phyloP scores from a whole-genome alignment of 345 rosid species.

The Combretum micranthum region DNA sequence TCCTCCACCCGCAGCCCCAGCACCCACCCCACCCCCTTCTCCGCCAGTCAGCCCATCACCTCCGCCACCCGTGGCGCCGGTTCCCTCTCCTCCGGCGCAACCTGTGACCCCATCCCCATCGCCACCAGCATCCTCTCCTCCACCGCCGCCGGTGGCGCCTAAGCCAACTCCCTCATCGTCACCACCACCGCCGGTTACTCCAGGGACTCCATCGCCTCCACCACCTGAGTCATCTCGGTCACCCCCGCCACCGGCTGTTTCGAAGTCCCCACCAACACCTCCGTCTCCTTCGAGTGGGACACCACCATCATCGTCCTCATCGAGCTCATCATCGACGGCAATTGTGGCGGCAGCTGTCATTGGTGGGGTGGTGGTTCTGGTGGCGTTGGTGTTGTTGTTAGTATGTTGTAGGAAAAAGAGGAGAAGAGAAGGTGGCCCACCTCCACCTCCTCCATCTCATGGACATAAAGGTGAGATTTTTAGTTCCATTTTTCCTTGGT shows the following conservation, averaged over 20 bases:
- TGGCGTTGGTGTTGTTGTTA: constrained; percentile 32
- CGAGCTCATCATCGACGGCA: constrained; percentile 31
- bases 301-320: constrained; percentile 20
- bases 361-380: constrained; percentile 44
- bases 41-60: constrained; percentile 26
- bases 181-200: constrained; percentile 29
- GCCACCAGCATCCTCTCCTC: constrained; percentile 9
- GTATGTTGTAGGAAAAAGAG: constrained; percentile 49
- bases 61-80: constrained; percentile 15
- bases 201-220: constrained; percentile 27
- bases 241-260: constrained; percentile 9
- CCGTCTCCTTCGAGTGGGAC: constrained; percentile 13
- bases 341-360: constrained; percentile 52
- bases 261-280: constrained; percentile 16
- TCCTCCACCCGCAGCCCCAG: constrained; percentile 29
- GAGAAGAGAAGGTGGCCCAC: constrained; percentile 26
- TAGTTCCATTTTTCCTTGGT: background rate
- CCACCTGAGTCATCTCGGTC: constrained; percentile 23
- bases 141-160: constrained; percentile 14
- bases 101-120: constrained; percentile 17
- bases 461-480: constrained; percentile 32
- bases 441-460: constrained; percentile 44
- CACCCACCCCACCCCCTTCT: constrained; percentile 32
- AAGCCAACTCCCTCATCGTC: constrained; percentile 11
- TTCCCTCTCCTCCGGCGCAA: constrained; percentile 26